phyloP scores from a whole-genome alignment of 139 green algal genomes.

The Chlamydomonas sp. region DNA sequence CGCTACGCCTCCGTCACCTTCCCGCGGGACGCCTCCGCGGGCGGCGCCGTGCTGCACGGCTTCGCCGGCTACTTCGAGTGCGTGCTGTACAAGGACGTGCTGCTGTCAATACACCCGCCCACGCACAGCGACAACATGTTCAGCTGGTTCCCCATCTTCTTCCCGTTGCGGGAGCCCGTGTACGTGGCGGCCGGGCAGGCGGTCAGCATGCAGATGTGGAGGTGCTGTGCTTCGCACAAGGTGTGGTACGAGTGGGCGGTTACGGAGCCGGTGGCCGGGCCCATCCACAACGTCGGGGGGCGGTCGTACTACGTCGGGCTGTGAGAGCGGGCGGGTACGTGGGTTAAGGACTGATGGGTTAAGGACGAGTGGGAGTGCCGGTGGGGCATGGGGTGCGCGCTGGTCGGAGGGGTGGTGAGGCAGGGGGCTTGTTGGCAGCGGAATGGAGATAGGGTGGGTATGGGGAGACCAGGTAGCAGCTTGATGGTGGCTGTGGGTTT shows the following conservation, averaged over 20 bases:
- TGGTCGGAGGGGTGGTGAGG: too few relatives aligned
- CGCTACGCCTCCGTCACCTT: constrained; percentile 36
- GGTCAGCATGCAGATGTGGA: constrained; percentile 90
- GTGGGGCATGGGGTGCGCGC: too few relatives aligned
- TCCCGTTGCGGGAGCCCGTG: constrained; percentile 88
- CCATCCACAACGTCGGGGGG: constrained; percentile 87
- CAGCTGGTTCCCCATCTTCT: constrained; percentile 98
- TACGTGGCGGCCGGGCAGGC: constrained; percentile 62
- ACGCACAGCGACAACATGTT: constrained; percentile 81
- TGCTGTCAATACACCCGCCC: constrained; percentile 89
- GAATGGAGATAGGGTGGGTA: too few relatives aligned
- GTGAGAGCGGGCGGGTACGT: constrained; percentile 27
- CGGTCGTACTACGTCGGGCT: constrained; percentile 87
- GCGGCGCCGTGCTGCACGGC: constrained; percentile 80
- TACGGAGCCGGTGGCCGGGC: constrained; percentile 41
- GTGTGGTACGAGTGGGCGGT: constrained; percentile 96
- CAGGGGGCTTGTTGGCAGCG: too few relatives aligned
- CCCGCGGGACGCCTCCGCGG: constrained; percentile 41
- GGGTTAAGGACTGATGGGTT: not conserved
- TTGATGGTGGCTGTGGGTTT: too few relatives aligned
- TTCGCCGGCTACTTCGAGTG: constrained; percentile 98
- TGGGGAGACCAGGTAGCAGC: too few relatives aligned
- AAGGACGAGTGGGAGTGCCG: not conserved
- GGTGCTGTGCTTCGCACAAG: constrained; percentile 79
- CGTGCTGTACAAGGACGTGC: constrained; percentile 87